Conservation (phyloP, 2,329 filamentous ascomycete genomes). For the Fusarium staphyleae region DNA sequence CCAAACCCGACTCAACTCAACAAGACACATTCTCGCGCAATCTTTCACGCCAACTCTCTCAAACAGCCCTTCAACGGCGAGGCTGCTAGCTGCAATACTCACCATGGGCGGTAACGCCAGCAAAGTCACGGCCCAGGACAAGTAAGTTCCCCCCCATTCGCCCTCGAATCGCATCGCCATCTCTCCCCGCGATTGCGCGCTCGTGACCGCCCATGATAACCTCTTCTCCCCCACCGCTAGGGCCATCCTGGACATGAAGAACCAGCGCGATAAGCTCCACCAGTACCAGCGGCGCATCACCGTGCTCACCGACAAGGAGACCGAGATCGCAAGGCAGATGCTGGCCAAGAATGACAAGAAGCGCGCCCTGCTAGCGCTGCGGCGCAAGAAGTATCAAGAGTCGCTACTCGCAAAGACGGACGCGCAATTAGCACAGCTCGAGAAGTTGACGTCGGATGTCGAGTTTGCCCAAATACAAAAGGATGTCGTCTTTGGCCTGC, state of each 20-base stretch:
- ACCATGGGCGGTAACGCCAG: conserved; percentile 64
- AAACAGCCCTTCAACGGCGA: conserved; percentile 9
- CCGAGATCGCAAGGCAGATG: conserved; percentile 83
- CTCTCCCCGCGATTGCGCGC: conserved; percentile 27
- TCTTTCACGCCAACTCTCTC: background rate
- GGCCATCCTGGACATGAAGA: conserved; percentile 97
- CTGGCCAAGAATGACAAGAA: conserved; percentile 80
- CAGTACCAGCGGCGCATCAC: conserved; percentile 94
- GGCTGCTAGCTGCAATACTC: conserved; percentile 10
- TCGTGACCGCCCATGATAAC: conserved; percentile 23
- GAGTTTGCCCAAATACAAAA: conserved; percentile 98
- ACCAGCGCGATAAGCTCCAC: conserved; percentile 94
- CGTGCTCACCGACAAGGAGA: conserved; percentile 85
- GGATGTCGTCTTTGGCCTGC: conserved; percentile 89
- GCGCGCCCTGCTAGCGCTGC: conserved; percentile 84
- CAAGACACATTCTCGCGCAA: conserved; percentile 6
- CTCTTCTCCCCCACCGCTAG: conserved; percentile 54
- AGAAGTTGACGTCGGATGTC: conserved; percentile 85
- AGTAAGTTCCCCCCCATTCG: conserved; percentile 63
- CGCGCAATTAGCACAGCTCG: conserved; percentile 89
- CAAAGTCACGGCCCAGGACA: conserved; percentile 78
- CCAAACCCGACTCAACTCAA: conserved; percentile 14
- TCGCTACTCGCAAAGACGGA: conserved; percentile 88
- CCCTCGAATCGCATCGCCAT: conserved; percentile 7
- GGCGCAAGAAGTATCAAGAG: conserved; percentile 97